These are phyloP conservation scores for Teunomyces cretensis DNA, from an alignment of 805 yeast genomes.

Conservation along the genomic window DNA sequence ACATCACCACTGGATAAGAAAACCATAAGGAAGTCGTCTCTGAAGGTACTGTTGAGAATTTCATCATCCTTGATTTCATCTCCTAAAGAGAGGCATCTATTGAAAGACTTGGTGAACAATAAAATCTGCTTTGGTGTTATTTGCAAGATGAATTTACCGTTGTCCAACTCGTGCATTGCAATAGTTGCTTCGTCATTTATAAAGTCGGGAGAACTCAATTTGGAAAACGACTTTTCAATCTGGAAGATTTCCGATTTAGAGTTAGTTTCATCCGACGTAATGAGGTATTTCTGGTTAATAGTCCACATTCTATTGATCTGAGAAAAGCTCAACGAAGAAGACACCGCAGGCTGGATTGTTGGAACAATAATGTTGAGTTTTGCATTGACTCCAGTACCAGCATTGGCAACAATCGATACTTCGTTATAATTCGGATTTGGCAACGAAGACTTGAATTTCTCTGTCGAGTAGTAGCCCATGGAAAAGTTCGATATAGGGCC, in stretches of 20 bases:
- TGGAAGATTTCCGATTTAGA: slow-evolving; percentile 68
- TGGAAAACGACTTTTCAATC: slow-evolving; percentile 59
- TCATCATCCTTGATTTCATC: slow-evolving; percentile 49
- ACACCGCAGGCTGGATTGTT: slow-evolving; percentile 64
- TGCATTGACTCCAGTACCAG: slow-evolving; percentile 61
- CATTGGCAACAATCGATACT: slow-evolving; percentile 64
- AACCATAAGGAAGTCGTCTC: slow-evolving; percentile 62
- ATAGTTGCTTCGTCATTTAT: slow-evolving; percentile 63
- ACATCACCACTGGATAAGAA: slow-evolving; percentile 73
- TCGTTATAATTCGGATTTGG: slow-evolving; percentile 68
- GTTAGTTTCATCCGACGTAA: slow-evolving; percentile 68
- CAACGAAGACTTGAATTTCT: slow-evolving; percentile 56
- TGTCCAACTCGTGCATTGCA: slow-evolving; percentile 59
- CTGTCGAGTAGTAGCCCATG: slow-evolving; percentile 58
- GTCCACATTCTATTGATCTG: slow-evolving; percentile 79
- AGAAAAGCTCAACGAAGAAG: slow-evolving; percentile 68
- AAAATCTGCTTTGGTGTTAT: slow-evolving; percentile 65
- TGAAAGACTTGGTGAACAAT: slow-evolving; percentile 60
- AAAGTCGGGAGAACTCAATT: slow-evolving; percentile 61
- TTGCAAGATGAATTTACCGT: slow-evolving; percentile 65
- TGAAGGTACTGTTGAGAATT: slow-evolving; percentile 60
- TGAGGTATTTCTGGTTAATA: slow-evolving; percentile 56
- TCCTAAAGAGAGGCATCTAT: slow-evolving; percentile 48
- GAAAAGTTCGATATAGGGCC: slow-evolving; percentile 77
- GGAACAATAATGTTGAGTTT: slow-evolving; percentile 64